Evolutionary conservation across 2,329 filamentous ascomycete species (phyloP), one percentile per base, ranked within the genome.

Genomic region (Colletotrichum sojae): DNA sequence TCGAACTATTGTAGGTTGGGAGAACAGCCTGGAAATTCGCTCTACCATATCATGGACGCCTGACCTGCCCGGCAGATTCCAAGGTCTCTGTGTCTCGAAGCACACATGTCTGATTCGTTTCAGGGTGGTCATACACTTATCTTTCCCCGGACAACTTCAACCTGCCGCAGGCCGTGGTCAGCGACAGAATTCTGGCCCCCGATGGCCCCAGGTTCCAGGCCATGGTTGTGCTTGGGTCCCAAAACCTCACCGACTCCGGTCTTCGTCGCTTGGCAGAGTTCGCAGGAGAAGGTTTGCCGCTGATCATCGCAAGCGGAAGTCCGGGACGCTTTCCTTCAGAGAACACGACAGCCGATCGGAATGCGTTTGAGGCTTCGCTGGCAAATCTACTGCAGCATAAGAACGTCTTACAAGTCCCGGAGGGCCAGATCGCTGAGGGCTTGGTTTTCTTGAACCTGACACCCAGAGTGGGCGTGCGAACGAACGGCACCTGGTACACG

Each of bases 101-200:
- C 18, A 5, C 20, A 22, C 4, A 13, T 27, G n/a, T 49, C 49
- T 68, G 20, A 36, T 16, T 9, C 16, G 18, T 3, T 8, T 3
- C 60, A 78, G 81, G 81, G 0, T 83, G 77, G 67, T 77, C 81
- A 0, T 85, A 84, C 68, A 79, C 81, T 13, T 86, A 86, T 66
- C 74, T 86, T 0, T 78, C 77, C 2, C 80, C 84, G 0, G 81
- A 82, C 16, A 85, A 85, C 60, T 80, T 87, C 31, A 74, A 63
- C 1, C 78, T 82, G 0, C 76, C 79, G 0, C 67, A 78, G 10
- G 83, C 83, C 0, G 67, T 71, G 2, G 83, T 86, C 1, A 40
- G 63, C 3, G 67, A 81, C 36, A 75, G 74, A 1, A 65, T 77
- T 3, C 76, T 87, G 2, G 83, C 80, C 0, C 79, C 82, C 0